Conservation (phyloP, 768 basidiomycete species). For the Russula vinacea region DNA sequence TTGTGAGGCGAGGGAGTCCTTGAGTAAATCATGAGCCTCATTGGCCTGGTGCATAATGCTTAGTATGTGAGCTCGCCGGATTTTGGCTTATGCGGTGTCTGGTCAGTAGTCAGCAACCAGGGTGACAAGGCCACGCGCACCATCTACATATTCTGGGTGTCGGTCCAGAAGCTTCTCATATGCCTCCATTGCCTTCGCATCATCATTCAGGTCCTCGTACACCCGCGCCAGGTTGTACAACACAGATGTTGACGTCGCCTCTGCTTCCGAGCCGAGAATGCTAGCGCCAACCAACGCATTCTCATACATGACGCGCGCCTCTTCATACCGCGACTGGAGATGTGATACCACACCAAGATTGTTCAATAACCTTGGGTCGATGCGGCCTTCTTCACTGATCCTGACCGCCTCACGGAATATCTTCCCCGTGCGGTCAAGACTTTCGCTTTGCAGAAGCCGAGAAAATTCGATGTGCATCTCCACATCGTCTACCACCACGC, state of each 20-base stretch:
- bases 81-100: constrained; percentile 62
- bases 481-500: constrained; percentile 62
- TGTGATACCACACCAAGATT: constrained; percentile 78
- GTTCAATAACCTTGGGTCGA: constrained; percentile 70
- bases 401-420: constrained; percentile 72
- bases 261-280: constrained; percentile 47
- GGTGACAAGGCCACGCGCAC: constrained; percentile 43
- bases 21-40: constrained; percentile 84
- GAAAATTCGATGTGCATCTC: constrained; percentile 92
- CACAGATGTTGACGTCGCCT: constrained; percentile 75
- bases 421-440: constrained; percentile 64
- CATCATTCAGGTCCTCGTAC: constrained; percentile 82
- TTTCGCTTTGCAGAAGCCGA: constrained; percentile 82
- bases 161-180: constrained; percentile 83
- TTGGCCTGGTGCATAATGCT: constrained; percentile 64
- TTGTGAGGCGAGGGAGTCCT: constrained; percentile 81
- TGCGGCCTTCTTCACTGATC: constrained; percentile 51
- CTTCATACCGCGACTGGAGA: constrained; percentile 55
- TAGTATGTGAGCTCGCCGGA: constrained; percentile 83
- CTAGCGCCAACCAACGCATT: constrained; percentile 62
- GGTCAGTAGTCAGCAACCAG: background rate
- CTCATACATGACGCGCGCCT: constrained; percentile 68
- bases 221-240: constrained; percentile 90
- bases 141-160: constrained; percentile 96
- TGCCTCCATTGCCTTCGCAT: constrained; percentile 71